Percentiles rank a stretch among this genome's conserved stretches.
Evolutionary conservation across 257 asterid genomes (phyloP).

Genomic region (Cruciata laevipes): DNA sequence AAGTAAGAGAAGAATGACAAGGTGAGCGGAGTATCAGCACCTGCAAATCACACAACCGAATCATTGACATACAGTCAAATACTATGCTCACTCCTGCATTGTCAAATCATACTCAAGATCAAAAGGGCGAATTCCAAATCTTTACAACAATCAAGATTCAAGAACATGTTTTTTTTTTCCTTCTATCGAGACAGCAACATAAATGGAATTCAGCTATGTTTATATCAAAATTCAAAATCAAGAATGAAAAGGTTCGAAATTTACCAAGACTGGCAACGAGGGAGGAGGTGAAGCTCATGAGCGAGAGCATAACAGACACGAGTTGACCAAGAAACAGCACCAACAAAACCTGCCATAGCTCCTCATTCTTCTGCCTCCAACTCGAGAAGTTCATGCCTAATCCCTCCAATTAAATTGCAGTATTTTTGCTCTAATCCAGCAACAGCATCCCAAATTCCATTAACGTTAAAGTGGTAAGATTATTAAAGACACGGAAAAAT

Average conservation of each 20-base stretch:
- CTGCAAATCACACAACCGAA: conserved; percentile 18
- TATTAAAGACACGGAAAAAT: background rate
- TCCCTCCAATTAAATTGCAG: background rate
- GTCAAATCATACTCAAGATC: background rate
- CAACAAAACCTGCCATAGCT: conserved; percentile 19
- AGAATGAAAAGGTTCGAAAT: background rate
- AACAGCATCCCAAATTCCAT: background rate
- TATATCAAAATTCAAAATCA: background rate
- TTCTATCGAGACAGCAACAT: background rate
- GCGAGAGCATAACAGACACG: conserved; percentile 39
- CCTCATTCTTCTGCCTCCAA: conserved; percentile 20
- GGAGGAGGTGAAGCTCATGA: conserved; percentile 44
- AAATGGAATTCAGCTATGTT: background rate
- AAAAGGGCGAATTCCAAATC: background rate
- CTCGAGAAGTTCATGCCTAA: conserved; percentile 18
- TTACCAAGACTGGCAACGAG: conserved; percentile 39
- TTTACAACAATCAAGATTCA: background rate
- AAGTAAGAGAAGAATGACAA: conserved; percentile 52
- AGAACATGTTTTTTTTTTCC: too few species aligned
- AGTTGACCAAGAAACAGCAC: conserved; percentile 52
- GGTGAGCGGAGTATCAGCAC: conserved; percentile 66
- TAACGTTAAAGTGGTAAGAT: background rate
- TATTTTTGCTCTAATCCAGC: background rate
- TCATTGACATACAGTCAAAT: background rate
- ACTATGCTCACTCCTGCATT: background rate